These are phyloP conservation scores for Pichia sp. DNA, from an alignment of 1,139 yeast species.

Conservation along the genomic window DNA sequence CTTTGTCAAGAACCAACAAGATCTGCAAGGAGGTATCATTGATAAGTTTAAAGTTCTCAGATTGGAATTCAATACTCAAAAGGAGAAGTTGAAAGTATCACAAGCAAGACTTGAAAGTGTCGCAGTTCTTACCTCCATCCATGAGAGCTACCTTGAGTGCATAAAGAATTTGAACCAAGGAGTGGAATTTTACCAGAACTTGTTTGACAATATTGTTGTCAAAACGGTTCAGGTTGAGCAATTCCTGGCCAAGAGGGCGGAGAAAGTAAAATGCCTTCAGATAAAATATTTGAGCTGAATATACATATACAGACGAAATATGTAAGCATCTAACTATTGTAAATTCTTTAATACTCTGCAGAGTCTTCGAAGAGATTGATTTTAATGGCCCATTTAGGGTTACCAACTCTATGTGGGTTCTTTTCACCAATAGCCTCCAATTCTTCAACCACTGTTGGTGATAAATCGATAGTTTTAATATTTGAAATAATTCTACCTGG, in stretches of 20 bases:
- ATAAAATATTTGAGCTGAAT: background rate
- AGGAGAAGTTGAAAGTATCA: constrained; percentile 26
- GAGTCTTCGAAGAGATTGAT: background rate
- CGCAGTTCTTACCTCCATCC: constrained; percentile 48
- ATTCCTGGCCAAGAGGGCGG: constrained; percentile 47
- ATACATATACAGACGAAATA: no score
- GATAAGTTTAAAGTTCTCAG: constrained; percentile 33
- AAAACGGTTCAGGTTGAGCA: constrained; percentile 46
- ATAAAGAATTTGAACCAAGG: constrained; percentile 63
- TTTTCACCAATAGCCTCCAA: background rate
- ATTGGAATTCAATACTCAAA: constrained; percentile 31
- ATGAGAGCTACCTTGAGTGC: constrained; percentile 48
- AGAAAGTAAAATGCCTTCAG: no score
- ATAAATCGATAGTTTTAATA: background rate
- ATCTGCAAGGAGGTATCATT: no score
- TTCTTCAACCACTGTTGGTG: background rate
- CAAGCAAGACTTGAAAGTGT: constrained; percentile 41
- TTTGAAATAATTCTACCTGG: background rate
- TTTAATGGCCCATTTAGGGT: background rate
- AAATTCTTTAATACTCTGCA: background rate
- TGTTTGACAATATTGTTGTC: constrained; percentile 41
- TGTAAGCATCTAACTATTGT: no score
- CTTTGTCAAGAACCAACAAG: constrained; percentile 31
- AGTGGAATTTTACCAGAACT: constrained; percentile 58
- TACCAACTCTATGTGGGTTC: background rate